Conservation (phyloP, 148 eudicot species). For the Drosera capensis region DNA sequence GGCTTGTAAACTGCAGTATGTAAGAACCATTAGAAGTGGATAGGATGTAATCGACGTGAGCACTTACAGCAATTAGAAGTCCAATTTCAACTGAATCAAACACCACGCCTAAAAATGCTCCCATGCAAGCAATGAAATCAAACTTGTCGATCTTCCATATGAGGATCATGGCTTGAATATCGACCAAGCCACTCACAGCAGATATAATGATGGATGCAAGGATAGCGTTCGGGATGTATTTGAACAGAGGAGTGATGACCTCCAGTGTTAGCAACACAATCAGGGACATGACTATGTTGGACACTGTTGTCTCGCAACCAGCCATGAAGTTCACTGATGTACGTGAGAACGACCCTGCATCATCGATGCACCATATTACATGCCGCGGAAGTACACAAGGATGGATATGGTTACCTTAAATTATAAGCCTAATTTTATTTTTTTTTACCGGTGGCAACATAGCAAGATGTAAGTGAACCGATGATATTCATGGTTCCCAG, state of each 20-base stretch:
- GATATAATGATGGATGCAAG: conserved; percentile 63
- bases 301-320: conserved; percentile 57
- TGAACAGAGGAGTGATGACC: conserved; percentile 55
- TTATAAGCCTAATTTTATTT: too few relatives aligned
- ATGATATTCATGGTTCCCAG: conserved; percentile 73
- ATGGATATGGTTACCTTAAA: background rate
- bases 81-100: conserved; percentile 50
- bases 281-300: conserved; percentile 55
- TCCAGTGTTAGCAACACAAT: conserved; percentile 34
- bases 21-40: background rate
- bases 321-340: conserved; percentile 63
- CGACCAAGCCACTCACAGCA: conserved; percentile 54
- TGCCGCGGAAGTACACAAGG: background rate
- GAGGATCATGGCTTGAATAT: conserved; percentile 31
- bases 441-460: conserved; percentile 57
- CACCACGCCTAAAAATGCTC: conserved; percentile 66
- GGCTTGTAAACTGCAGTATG: background rate
- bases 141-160: conserved; percentile 60
- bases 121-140: conserved; percentile 57
- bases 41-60: background rate
- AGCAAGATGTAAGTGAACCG: conserved; percentile 89
- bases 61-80: conserved; percentile 45
- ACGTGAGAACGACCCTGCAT: conserved; percentile 57
- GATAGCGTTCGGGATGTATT: conserved; percentile 52
- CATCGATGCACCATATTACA: too few relatives aligned